These are phyloP conservation scores for Globisporangium emineosum DNA, from an alignment of 352 stramenopile species.

Conservation along the genomic window DNA sequence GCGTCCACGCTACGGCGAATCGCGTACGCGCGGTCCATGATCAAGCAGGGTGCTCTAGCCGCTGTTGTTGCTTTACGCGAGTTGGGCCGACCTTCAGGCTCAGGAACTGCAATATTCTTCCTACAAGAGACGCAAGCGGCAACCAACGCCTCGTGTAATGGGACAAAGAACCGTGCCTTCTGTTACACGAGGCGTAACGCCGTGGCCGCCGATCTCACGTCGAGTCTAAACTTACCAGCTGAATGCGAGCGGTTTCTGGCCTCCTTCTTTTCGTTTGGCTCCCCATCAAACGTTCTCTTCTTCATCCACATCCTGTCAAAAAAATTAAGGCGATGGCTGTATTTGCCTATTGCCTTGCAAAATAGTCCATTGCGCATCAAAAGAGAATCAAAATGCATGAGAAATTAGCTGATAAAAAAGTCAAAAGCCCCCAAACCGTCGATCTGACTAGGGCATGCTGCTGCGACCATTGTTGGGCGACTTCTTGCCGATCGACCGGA, in stretches of 20 bases:
- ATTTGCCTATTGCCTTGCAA: neutral
- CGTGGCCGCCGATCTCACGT: neutral
- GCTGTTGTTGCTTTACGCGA: no score
- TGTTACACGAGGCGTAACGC: neutral
- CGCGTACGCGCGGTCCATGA: conserved; percentile 34
- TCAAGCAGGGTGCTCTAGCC: no score
- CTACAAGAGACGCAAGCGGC: no score
- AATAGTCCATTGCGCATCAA: neutral
- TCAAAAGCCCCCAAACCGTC: neutral
- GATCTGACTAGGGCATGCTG: conserved; percentile 12
- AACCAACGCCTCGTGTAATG: no score
- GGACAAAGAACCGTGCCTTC: no score
- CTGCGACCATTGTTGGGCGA: conserved; percentile 8
- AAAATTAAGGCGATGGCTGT: no score
- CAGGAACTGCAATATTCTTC: no score
- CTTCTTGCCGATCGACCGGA: conserved; percentile 8
- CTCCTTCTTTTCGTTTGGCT: neutral
- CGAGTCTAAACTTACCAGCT: neutral
- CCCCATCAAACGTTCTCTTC: no score
- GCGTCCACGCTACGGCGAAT: conserved; percentile 59
- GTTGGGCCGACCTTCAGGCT: no score
- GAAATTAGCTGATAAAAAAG: no score
- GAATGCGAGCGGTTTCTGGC: neutral
- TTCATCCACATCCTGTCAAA: no score
- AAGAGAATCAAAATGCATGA: neutral